Evolutionary conservation across 257 asterid genomes (phyloP).

Genomic region (Avicennia marina): DNA sequence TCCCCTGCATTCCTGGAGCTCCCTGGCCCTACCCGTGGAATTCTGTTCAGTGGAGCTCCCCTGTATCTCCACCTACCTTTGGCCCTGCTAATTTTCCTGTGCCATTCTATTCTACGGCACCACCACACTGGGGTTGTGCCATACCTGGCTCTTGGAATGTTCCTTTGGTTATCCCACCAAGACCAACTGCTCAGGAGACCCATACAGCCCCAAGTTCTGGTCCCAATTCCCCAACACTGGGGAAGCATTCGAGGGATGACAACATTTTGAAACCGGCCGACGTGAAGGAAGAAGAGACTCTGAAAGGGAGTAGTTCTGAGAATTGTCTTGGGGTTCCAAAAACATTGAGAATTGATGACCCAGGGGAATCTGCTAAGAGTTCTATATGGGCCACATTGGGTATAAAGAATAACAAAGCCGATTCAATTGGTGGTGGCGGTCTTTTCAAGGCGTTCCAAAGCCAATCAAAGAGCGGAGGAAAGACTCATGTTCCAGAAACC

Average conservation of each 20-base stretch:
- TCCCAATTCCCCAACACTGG: constrained; percentile 44
- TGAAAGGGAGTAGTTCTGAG: constrained; percentile 30
- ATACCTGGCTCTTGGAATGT: constrained; percentile 38
- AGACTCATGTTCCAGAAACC: constrained; percentile 32
- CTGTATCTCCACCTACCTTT: constrained; percentile 27
- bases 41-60: constrained; percentile 35
- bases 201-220: constrained; percentile 26
- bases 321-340: constrained; percentile 72
- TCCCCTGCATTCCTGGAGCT: constrained; percentile 30
- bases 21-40: constrained; percentile 39
- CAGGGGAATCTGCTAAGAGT: constrained; percentile 71
- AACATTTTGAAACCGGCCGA: constrained; percentile 5
- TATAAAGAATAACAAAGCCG: constrained; percentile 38
- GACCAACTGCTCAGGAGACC: constrained; percentile 12
- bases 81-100: constrained; percentile 38
- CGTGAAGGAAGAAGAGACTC: constrained; percentile 15
- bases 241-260: constrained; percentile 64
- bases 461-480: constrained; percentile 37
- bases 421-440: constrained; percentile 40
- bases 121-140: constrained; percentile 45
- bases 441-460: constrained; percentile 49
- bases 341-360: constrained; percentile 64
- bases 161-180: constrained; percentile 43
- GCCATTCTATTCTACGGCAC: constrained; percentile 44
- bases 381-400: constrained; percentile 78